Conservation (phyloP, 257 asterid genomes). For the Scutellaria baicalensis region DNA sequence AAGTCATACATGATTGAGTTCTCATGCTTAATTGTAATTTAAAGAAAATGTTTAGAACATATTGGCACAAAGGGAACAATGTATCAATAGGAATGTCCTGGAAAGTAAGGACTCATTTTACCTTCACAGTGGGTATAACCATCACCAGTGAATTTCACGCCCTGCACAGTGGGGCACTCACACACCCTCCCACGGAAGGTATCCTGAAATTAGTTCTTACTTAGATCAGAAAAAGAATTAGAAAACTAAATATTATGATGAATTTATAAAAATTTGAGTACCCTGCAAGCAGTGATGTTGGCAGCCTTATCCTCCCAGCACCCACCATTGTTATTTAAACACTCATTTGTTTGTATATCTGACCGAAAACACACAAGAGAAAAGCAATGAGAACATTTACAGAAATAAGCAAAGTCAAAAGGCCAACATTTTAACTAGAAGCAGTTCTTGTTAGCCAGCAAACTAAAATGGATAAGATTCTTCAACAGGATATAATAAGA, state of each 20-base stretch:
- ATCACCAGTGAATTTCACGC: constrained; percentile 74
- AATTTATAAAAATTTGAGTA: constrained; percentile 12
- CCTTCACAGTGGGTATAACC: constrained; percentile 93
- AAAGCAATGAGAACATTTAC: neutral
- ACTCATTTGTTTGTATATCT: constrained; percentile 92
- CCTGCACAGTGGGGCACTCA: constrained; percentile 77
- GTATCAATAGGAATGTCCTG: neutral
- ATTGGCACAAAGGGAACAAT: neutral
- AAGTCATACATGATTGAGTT: neutral
- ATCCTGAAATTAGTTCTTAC: constrained; percentile 40
- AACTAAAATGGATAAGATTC: neutral
- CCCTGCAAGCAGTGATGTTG: constrained; percentile 92
- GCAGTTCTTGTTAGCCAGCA: neutral
- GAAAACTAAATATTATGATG: constrained; percentile 1
- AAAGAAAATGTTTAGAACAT: neutral
- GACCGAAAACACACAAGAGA: constrained; percentile 12
- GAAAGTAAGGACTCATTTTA: constrained; percentile 12
- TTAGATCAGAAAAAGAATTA: neutral
- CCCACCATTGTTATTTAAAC: constrained; percentile 84
- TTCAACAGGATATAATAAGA: neutral
- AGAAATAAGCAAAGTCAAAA: neutral
- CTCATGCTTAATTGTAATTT: neutral
- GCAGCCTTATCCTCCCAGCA: constrained; percentile 88
- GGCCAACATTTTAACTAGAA: neutral
- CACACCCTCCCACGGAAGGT: constrained; percentile 89